Evolutionary conservation across 1,284 basidiomycete species (phyloP).

Genomic region (Sphagnurus paluster): DNA sequence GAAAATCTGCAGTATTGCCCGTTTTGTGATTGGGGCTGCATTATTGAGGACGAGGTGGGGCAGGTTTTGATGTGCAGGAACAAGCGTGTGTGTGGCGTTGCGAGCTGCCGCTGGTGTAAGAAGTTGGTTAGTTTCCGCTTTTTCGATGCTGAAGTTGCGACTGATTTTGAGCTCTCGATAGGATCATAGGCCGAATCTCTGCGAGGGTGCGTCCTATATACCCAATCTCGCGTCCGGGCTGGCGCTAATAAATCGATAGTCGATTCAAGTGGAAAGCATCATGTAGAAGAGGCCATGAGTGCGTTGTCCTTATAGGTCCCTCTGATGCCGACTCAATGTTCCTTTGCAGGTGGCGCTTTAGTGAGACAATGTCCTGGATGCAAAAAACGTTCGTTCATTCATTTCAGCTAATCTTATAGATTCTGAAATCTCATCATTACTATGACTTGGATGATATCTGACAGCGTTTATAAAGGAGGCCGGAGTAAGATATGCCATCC

Average conservation of each 20-base stretch:
- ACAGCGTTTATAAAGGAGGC: slow-evolving; percentile 75
- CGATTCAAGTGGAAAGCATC: slow-evolving; percentile 71
- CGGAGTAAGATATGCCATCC: slow-evolving; percentile 56
- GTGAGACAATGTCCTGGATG: slow-evolving; percentile 86
- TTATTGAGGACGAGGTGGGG: slow-evolving; percentile 77
- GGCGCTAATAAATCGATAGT: slow-evolving; percentile 44
- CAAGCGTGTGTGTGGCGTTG: slow-evolving; percentile 62
- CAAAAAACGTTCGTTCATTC: slow-evolving; percentile 50
- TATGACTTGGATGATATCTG: too few relatives aligned
- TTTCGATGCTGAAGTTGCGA: not conserved
- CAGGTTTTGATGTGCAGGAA: slow-evolving; percentile 80
- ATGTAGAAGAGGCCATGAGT: slow-evolving; percentile 91
- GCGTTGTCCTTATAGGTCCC: slow-evolving; percentile 24
- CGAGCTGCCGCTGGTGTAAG: slow-evolving; percentile 79
- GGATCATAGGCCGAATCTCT: slow-evolving; percentile 86
- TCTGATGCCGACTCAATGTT: not conserved
- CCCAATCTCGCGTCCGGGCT: not conserved
- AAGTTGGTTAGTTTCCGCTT: slow-evolving; percentile 50
- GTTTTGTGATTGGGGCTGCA: slow-evolving; percentile 80
- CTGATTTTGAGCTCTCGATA: slow-evolving; percentile 25
- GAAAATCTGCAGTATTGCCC: slow-evolving; percentile 83
- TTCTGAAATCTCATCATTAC: not conserved
- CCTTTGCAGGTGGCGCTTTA: slow-evolving; percentile 62
- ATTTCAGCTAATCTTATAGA: not conserved
- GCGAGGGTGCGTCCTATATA: slow-evolving; percentile 56